Evolutionary conservation across 495 filamentous ascomycete species (phyloP), one percentile per base, ranked within the genome.

Genomic region (Penicillium egyptiacum): DNA sequence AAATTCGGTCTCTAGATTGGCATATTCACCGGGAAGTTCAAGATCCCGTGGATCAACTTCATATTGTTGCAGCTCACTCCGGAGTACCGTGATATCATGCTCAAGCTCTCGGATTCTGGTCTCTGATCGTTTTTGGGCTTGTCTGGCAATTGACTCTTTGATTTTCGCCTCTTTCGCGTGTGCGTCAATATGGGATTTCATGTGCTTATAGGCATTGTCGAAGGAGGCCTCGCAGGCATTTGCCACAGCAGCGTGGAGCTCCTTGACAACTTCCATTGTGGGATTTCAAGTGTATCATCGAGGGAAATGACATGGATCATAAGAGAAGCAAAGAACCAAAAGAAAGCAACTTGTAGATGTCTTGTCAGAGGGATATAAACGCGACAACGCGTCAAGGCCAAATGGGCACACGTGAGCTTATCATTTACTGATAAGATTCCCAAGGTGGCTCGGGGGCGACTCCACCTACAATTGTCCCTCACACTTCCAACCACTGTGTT

Each of bases 251-350:
- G 53, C 52, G 25, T 72, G 73, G 47, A 78, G 68, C 26, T 66
- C 64, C 50, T 68, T 70, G n/a, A 78, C 41, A 26, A 66, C 41
- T 22, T 78, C 75, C 75, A 78, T 78, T n/a, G 26, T 20, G 46
- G 9, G 14, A 7, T 57, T 14, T 39, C 16, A 31, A 28, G 23
- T 33, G 19, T 40, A 26, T n/a, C 12, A 46, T 33, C 8, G 25
- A 33, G 39, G 35, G 5, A 25, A 41, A 46, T 10, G 9, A 10
- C n/a, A 39, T 17, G n/a, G n/a, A 12, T 48, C 5, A 20, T 17
- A 10, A 14, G 30, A 50, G 30, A 20, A 28, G 19, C 7, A n/a
- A 19, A 6, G 16, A 26, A 16, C 9, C 5, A 11, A 8, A 9
- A n/a, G 1, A 14, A 16, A 48, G 5, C 17, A 47, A 23, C 22